These are phyloP conservation scores for Penicillium verhagenii DNA, from an alignment of 495 filamentous ascomycete genomes.

Conservation along the genomic window DNA sequence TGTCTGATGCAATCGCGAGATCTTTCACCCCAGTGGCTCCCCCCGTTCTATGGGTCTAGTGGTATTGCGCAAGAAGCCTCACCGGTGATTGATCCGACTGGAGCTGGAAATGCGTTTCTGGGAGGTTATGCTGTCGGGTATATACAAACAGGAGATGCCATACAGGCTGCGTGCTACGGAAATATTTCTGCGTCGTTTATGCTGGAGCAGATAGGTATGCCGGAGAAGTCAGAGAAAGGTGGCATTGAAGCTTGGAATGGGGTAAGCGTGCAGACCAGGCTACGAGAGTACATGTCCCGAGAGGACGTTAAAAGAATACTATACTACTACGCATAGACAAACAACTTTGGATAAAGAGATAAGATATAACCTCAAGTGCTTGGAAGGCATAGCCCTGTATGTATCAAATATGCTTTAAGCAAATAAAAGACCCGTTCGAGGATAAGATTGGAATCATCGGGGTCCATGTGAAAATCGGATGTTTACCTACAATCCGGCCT, in stretches of 20 bases:
- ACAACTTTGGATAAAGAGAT: background rate
- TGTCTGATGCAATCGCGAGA: slow-evolving; percentile 18
- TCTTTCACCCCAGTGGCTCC: slow-evolving; percentile 24
- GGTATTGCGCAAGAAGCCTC: background rate
- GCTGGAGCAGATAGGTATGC: slow-evolving; percentile 38
- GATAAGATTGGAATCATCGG: background rate
- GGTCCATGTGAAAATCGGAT: background rate
- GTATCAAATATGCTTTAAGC: too few relatives aligned
- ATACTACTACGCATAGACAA: background rate
- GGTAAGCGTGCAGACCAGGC: slow-evolving; percentile 8
- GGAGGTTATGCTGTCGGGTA: slow-evolving; percentile 34
- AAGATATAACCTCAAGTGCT: too few relatives aligned
- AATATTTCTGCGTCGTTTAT: slow-evolving; percentile 36
- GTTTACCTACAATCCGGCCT: background rate
- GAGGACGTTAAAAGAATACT: background rate
- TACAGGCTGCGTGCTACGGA: slow-evolving; percentile 30
- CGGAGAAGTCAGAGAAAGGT: slow-evolving; percentile 4
- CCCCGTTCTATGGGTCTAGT: slow-evolving; percentile 23
- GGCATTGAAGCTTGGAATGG: slow-evolving; percentile 28
- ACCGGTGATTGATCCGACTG: slow-evolving; percentile 34
- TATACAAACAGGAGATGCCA: slow-evolving; percentile 14
- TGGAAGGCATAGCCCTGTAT: too few relatives aligned
- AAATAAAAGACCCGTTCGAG: background rate
- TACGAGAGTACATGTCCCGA: slow-evolving; percentile 16
- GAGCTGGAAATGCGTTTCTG: slow-evolving; percentile 38